Evolutionary conservation across 768 basidiomycete species (phyloP), one percentile per base, ranked within the genome.

Genomic region (Phaffia australis): DNA sequence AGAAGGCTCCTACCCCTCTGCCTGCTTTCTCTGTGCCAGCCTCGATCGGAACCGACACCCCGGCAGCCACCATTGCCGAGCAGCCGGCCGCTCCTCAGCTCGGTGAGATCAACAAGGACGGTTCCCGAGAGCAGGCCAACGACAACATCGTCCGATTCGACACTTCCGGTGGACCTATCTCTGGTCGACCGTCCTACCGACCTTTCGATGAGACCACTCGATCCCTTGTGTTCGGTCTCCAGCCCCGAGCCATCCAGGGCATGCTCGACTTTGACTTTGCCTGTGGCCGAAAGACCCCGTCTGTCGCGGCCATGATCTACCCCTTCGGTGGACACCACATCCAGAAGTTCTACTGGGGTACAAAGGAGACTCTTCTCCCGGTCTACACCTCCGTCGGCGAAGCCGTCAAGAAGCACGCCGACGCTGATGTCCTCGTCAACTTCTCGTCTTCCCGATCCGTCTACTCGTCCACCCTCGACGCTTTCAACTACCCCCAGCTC

Each of bases 281-380:
- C 18, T 99, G 95, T 79, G 93, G 93, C 21, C 88, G 95, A 70
- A 77, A 83, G 56, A 83, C 87, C 23, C 92, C 95, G 48, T 88
- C 86, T 56, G 95, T 98, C 71, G 93, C 95, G 32, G 95, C 95
- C 49, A 99, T 98, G 94, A 95, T 99, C 76, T 99, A 99, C 78
- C 95, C 94, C 76, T 99, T 99, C 79, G 95, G 94, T 75, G 94
- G 94, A 23, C 94, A 98, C 80, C 95, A 98, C 80, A 95, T 97
- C 78, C 95, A 99, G 80, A 99, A 99, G 81, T 97, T 99, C 84
- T 98, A 99, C 83, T 98, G 95, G 95, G 95, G 95, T 64, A 98
- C 95, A 50, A 91, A 89, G 81, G 95, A 98, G 82, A 94, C 94
- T 3, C 86, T 99, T 57, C 85, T 99, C 49, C 95, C 95, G 60